Base-by-base conservation (phyloP, 1,284 basidiomycete species). In the Xerocomus alliaceus region DNA sequence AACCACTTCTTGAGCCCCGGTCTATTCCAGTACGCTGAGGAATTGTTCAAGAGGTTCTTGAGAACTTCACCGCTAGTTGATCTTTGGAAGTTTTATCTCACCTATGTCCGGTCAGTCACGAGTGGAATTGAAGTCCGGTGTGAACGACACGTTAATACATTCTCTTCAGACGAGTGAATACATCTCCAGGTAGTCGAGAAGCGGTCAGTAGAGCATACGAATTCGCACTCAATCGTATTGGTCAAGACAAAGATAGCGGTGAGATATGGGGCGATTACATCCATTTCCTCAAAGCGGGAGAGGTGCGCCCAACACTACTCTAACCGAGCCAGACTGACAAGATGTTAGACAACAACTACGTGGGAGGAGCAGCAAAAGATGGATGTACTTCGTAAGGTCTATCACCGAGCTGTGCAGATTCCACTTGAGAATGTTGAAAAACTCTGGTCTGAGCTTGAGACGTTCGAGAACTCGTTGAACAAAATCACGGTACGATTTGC, bases 321-420 rank as follows among this genome's bases (percentile, higher is more conserved):
- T 56, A 24, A 54, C 20, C 39, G 32, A 46, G 41, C 52, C 59
- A 58, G 42, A 59, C 61, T 64, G 29, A 41, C 22, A 15, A 32
- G 13, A 46, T 46, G 4, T 20, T 66, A 92, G 87, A 82, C 87
- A 3, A 84, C 84, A 20, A 91, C 89, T 46, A 92, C 93, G 26
- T 98, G 96, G 96, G 95, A 98, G 75, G 90, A 93, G 66, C 94
- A 97, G 71, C 94, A 97, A 74, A 95, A 96, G 77, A 95, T 95
- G 89, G 97, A 98, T 71, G 86, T 88, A 6, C 82, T 99, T 5
- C 89, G 97, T 58, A 94, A 94, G 73, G 89, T 94, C 5, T 98
- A 97, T 78, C 95, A 97, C 71, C 88, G 94, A 53, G 97, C 94
- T 0, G 92, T 98, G 34, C 92, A 94, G 69, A 94, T 97, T 26